Conservation (phyloP, 176 grass and related monocot genomes). For the Chrysopogon serrulatus region DNA sequence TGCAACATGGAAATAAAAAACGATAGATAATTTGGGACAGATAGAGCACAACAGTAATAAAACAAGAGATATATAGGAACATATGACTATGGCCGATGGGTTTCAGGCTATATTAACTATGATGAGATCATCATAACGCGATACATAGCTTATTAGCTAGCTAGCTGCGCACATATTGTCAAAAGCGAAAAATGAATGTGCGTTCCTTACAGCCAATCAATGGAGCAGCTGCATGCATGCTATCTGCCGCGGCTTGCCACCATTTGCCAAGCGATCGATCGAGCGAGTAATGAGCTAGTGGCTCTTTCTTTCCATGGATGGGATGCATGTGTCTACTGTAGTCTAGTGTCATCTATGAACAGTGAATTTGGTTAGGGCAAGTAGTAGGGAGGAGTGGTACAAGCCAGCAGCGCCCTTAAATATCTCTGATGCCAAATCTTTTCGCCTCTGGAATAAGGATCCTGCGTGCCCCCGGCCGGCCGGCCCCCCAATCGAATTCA, state of each 20-base stretch:
- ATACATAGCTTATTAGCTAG: no score
- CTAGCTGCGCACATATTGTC: no score
- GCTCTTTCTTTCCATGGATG: not conserved
- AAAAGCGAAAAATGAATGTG: constrained; percentile 22
- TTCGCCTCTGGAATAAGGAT: constrained; percentile 11
- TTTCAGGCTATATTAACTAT: not conserved
- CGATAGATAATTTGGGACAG: no score
- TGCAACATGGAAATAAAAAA: no score
- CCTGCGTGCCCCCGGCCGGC: constrained; percentile 19
- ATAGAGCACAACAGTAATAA: no score
- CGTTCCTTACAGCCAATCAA: not conserved
- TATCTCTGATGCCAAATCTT: constrained; percentile 36
- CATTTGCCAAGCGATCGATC: not conserved
- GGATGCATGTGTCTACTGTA: not conserved
- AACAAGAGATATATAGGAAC: not conserved
- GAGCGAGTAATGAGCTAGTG: not conserved
- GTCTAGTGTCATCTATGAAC: not conserved
- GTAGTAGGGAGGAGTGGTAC: not conserved
- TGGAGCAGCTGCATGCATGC: constrained; percentile 3
- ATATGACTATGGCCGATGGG: not conserved
- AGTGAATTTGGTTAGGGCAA: constrained; percentile 7
- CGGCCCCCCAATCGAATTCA: no score
- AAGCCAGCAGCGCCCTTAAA: not conserved
- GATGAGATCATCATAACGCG: not conserved
- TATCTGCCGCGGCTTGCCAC: no score